Percentiles rank a stretch among this genome's conserved stretches.
These are phyloP conservation scores for Vitis hybrid DNA, from an alignment of 177 flowering plant genomes.

Conservation along the genomic window DNA sequence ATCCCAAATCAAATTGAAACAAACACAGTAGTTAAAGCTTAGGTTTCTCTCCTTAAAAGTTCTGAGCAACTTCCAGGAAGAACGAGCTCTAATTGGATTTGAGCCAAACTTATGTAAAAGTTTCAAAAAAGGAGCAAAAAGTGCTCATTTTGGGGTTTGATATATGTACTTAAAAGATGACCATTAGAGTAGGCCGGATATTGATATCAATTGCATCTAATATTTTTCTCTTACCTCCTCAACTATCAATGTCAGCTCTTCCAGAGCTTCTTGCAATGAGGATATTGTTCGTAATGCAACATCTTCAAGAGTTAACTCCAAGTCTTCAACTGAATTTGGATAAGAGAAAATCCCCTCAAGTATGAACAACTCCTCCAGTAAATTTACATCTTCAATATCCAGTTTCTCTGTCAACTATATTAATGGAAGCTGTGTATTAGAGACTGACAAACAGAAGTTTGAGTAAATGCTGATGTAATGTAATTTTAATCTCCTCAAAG, in stretches of 20 bases:
- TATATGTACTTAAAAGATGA: background rate
- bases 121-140: background rate
- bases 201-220: background rate
- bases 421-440: background rate
- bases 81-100: background rate
- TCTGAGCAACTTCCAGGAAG: background rate
- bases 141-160: background rate
- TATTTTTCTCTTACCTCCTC: conserved; percentile 42
- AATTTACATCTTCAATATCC: conserved; percentile 50
- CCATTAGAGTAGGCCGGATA: too few species aligned
- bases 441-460: background rate
- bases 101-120: background rate
- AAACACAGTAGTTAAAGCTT: background rate
- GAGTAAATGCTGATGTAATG: background rate
- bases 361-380: conserved; percentile 60
- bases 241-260: conserved; percentile 39
- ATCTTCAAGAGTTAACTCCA: conserved; percentile 50
- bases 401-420: conserved; percentile 51
- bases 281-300: conserved; percentile 37
- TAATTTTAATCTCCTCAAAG: background rate
- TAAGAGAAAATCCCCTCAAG: conserved; percentile 52
- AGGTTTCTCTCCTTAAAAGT: background rate
- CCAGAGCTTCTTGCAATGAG: conserved; percentile 46
- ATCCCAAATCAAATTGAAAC: background rate
- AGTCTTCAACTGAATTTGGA: conserved; percentile 37